Conservation (phyloP, 805 yeast species). For the Metschnikowia drakensbergensis region DNA sequence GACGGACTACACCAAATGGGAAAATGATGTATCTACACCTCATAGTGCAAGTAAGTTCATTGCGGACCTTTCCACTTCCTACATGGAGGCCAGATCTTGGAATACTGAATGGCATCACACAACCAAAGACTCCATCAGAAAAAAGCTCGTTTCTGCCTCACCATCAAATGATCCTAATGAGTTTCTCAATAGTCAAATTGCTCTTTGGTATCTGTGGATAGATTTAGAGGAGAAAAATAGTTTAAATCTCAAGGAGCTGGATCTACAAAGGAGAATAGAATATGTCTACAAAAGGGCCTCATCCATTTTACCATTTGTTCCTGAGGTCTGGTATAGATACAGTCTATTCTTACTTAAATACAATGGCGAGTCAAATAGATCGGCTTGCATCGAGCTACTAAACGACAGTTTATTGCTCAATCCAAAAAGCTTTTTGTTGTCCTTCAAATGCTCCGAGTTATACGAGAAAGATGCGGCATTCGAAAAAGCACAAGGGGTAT, state of each 20-base stretch:
- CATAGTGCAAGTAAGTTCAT: conserved; percentile 81
- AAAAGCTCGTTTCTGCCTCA: conserved; percentile 33
- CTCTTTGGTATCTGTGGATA: conserved; percentile 70
- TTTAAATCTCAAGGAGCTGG: conserved; percentile 51
- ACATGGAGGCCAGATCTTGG: conserved; percentile 82
- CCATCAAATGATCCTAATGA: conserved; percentile 20
- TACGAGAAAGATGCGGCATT: conserved; percentile 56
- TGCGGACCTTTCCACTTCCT: conserved; percentile 75
- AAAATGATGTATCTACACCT: conserved; percentile 61
- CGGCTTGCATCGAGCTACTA: conserved; percentile 45
- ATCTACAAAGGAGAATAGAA: conserved; percentile 50
- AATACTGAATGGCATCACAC: conserved; percentile 65
- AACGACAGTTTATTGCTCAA: conserved; percentile 56
- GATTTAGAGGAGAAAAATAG: conserved; percentile 75
- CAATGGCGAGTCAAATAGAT: conserved; percentile 38
- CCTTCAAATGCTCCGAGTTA: conserved; percentile 64
- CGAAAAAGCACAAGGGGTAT: conserved; percentile 48
- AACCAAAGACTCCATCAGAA: conserved; percentile 45
- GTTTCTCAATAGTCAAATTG: conserved; percentile 40
- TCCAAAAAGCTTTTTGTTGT: conserved; percentile 65
- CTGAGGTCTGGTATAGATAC: conserved; percentile 75
- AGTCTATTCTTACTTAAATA: conserved; percentile 32
- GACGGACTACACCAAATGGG: conserved; percentile 80
- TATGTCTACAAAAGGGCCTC: conserved; percentile 73
- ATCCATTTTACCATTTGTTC: conserved; percentile 55